Percentiles rank a stretch among this genome's conserved stretches.
phyloP scores from a whole-genome alignment of 148 eudicot species.

The Limonium bicolor region DNA sequence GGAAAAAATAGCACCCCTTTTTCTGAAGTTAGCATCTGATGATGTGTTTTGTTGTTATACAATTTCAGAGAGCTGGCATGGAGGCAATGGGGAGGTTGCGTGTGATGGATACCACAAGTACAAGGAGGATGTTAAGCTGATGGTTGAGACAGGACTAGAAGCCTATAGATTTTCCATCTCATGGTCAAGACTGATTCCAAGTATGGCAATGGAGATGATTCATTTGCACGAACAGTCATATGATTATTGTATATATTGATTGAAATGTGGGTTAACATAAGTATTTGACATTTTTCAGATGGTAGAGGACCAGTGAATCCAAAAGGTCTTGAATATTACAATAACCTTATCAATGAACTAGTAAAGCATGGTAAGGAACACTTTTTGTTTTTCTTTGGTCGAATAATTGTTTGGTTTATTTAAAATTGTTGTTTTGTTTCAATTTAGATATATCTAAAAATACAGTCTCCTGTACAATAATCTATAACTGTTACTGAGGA shows the following conservation, averaged over 20 bases:
- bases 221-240: neutral
- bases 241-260: neutral
- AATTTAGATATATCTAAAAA: neutral
- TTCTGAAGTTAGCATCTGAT: neutral
- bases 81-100: constrained; percentile 28
- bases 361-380: constrained; percentile 9
- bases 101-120: constrained; percentile 62
- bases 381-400: too few relatives aligned
- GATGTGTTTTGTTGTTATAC: too few relatives aligned
- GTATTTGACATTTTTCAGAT: constrained; percentile 12
- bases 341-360: constrained; percentile 35
- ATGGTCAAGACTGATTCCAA: constrained; percentile 39
- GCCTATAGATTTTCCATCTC: constrained; percentile 44
- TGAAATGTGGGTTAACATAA: neutral
- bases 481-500: too few relatives aligned
- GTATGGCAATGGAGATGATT: constrained; percentile 11
- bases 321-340: constrained; percentile 30
- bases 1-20: too few relatives aligned
- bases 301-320: constrained; percentile 28
- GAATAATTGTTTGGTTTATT: too few relatives aligned
- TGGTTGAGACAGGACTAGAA: constrained; percentile 30
- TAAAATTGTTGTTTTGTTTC: neutral
- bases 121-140: constrained; percentile 46
- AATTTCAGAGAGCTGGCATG: constrained; percentile 2
- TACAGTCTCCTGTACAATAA: too few relatives aligned